Evolutionary conservation across 371 early-diverging fungal species (phyloP).

Genomic region (Lichtheimia ornata): DNA sequence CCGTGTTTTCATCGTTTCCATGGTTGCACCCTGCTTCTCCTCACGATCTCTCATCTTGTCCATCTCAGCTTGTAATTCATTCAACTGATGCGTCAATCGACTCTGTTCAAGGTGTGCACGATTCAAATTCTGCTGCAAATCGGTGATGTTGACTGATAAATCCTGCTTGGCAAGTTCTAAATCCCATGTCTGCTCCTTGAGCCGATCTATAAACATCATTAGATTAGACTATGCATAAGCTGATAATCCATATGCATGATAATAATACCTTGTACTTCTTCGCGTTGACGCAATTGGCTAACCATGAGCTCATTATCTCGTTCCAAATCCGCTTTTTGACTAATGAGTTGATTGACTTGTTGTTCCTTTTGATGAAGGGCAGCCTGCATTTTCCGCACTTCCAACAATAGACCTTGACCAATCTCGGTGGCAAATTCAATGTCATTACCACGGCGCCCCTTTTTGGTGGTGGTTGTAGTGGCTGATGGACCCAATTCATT

Average conservation of each 20-base stretch:
- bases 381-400: conserved; percentile 52
- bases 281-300: conserved; percentile 50
- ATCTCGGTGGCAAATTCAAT: conserved; percentile 58
- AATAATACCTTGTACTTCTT: conserved; percentile 59
- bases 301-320: conserved; percentile 57
- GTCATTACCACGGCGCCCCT: conserved; percentile 36
- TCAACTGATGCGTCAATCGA: conserved; percentile 43
- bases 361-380: conserved; percentile 62
- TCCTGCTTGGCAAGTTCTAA: conserved; percentile 25
- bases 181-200: conserved; percentile 28
- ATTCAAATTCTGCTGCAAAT: conserved; percentile 40
- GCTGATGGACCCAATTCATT: conserved; percentile 6
- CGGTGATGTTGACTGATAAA: conserved; percentile 28
- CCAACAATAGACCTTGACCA: conserved; percentile 51
- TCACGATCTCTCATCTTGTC: conserved; percentile 57
- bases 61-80: conserved; percentile 46
- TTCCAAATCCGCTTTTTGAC: conserved; percentile 60
- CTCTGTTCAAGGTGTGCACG: conserved; percentile 44
- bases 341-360: conserved; percentile 60
- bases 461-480: conserved; percentile 1
- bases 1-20: conserved; percentile 45
- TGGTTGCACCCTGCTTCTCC: conserved; percentile 43
- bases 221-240: neutral
- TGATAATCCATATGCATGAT: neutral
- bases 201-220: conserved; percentile 23